Conservation (phyloP, 1,139 yeast genomes). For the Yamadazyma oceani region DNA sequence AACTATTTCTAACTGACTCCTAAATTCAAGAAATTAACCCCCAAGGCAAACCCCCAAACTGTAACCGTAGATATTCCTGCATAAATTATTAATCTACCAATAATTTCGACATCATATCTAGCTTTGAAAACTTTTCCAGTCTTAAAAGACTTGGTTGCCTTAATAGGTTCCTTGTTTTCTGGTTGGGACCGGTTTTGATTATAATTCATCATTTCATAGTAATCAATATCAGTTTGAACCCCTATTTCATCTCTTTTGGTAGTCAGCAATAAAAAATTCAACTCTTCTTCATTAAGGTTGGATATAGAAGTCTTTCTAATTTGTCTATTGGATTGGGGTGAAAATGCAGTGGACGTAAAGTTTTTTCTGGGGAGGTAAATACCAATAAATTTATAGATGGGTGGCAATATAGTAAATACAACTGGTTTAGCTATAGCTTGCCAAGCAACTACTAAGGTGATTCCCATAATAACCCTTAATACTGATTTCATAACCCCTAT, state of each 20-base stretch:
- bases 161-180: too few species aligned
- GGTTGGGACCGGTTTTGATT: constrained; percentile 9
- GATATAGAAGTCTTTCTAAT: constrained; percentile 43
- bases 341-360: constrained; percentile 41
- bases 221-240: constrained; percentile 43
- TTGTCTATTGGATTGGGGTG: constrained; percentile 32
- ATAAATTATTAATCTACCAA: constrained; percentile 72
- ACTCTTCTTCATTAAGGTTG: constrained; percentile 40
- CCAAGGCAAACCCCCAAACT: constrained; percentile 42
- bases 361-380: constrained; percentile 43
- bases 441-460: constrained; percentile 65
- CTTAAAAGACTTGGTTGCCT: constrained; percentile 9
- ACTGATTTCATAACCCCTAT: constrained; percentile 43
- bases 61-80: constrained; percentile 63
- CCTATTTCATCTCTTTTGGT: constrained; percentile 36
- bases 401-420: constrained; percentile 50
- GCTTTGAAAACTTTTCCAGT: constrained; percentile 47
- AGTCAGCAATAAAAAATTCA: constrained; percentile 32
- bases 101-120: constrained; percentile 70
- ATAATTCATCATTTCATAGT: constrained; percentile 43
- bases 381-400: constrained; percentile 45
- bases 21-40: neutral
- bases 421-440: constrained; percentile 64
- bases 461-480: constrained; percentile 56
- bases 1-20: neutral